A percentile compares a stretch with the other conserved stretches of the same genome.
These are phyloP conservation scores for Microthlaspi erraticum DNA, from an alignment of 345 rosid species.

Conservation along the genomic window DNA sequence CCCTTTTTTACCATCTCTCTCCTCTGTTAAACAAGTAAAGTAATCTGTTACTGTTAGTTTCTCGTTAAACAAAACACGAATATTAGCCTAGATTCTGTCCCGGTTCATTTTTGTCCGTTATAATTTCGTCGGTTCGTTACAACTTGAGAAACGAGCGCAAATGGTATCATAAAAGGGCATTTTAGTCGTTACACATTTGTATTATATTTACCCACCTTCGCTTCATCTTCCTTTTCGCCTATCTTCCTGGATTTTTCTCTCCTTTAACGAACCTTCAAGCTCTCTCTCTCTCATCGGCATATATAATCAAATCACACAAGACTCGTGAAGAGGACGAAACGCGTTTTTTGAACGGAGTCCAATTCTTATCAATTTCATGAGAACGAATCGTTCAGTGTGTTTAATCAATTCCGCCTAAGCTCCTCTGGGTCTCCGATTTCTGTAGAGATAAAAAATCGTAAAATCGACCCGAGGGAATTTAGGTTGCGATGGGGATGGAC, in stretches of 20 bases:
- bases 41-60: background rate
- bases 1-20: constrained; percentile 16
- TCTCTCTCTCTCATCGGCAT: background rate
- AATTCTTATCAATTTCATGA: constrained; percentile 4
- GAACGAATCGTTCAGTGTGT: background rate
- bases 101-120: constrained; percentile 11
- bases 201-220: constrained; percentile 33
- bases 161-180: constrained; percentile 12
- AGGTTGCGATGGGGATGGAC: constrained; percentile 50
- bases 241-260: constrained; percentile 40
- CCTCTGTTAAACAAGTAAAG: background rate
- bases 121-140: background rate
- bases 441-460: background rate
- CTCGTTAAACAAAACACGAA: background rate
- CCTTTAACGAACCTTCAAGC: constrained; percentile 31
- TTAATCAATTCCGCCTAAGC: background rate
- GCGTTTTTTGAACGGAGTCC: constrained; percentile 24
- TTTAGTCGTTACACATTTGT: constrained; percentile 34
- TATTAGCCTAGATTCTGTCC: background rate
- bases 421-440: background rate
- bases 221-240: constrained; percentile 39
- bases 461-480: constrained; percentile 1
- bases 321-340: constrained; percentile 43
- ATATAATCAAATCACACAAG: constrained; percentile 12
- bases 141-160: background rate